These are phyloP conservation scores for Poa pratensis DNA, from an alignment of 176 grass and related monocot genomes.

Conservation along the genomic window DNA sequence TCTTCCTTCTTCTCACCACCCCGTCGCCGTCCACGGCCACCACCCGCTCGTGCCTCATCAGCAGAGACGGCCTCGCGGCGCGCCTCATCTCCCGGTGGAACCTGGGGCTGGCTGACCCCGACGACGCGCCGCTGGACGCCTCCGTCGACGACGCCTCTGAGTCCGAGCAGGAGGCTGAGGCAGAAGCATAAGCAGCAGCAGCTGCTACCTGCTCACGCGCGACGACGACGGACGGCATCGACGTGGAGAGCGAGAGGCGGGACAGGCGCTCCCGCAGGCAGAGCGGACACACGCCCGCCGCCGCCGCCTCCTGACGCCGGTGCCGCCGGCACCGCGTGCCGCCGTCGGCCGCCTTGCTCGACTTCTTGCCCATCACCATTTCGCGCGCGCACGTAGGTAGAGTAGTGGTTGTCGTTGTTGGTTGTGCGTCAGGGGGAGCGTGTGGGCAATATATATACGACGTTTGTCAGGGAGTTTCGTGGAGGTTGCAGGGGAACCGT, in stretches of 20 bases:
- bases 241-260: constrained; percentile 45
- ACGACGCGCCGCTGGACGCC: constrained; percentile 17
- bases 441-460: constrained; percentile 31
- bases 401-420: not conserved
- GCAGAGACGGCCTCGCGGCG: constrained; percentile 47
- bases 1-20: constrained; percentile 31
- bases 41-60: constrained; percentile 55
- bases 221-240: constrained; percentile 52
- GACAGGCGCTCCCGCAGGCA: constrained; percentile 82
- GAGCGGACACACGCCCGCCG: constrained; percentile 64
- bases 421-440: not conserved
- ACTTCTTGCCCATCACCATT: constrained; percentile 43
- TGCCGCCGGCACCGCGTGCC: constrained; percentile 63
- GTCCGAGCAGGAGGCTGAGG: constrained; percentile 48
- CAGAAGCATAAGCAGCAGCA: not conserved
- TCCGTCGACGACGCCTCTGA: constrained; percentile 49
- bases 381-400: not conserved
- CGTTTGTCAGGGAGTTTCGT: constrained; percentile 36
- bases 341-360: constrained; percentile 4
- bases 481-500: constrained; percentile 39
- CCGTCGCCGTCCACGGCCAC: constrained; percentile 44
- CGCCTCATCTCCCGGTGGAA: constrained; percentile 49
- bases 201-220: not conserved
- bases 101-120: constrained; percentile 43
- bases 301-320: constrained; percentile 42